Percentiles rank a stretch among this genome's conserved stretches.
Conservation (phyloP, 23 red algal genomes). For the Gracilaria vermiculophylla region DNA sequence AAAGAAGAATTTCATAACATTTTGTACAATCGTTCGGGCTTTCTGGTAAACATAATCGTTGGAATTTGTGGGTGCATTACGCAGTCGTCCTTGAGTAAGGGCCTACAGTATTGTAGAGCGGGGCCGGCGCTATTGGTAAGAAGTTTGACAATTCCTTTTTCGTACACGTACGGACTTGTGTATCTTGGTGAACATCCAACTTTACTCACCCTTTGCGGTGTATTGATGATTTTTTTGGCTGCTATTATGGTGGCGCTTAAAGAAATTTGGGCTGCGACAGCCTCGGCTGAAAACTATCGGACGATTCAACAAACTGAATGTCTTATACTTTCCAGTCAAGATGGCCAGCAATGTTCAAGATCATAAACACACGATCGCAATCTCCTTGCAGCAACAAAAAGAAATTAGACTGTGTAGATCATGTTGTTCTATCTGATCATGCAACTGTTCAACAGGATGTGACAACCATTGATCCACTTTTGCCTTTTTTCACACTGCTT, state of each 20-base stretch:
- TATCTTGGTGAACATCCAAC: slow-evolving; percentile 41
- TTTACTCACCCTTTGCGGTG: neutral
- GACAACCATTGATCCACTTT: no score
- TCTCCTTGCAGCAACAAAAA: no score
- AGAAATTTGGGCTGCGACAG: neutral
- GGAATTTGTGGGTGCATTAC: slow-evolving; percentile 5
- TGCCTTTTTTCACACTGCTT: no score
- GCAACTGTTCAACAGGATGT: no score
- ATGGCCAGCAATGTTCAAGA: neutral
- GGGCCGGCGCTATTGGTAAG: slow-evolving; percentile 42
- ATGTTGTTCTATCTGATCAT: no score
- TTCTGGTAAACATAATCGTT: slow-evolving; percentile 10
- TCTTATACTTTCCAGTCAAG: neutral
- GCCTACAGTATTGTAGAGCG: slow-evolving; percentile 36
- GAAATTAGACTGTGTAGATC: no score
- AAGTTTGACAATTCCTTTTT: slow-evolving; percentile 37
- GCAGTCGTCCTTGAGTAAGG: slow-evolving; percentile 27
- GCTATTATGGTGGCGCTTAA: neutral
- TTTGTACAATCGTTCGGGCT: neutral
- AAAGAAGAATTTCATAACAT: neutral
- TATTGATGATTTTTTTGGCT: neutral
- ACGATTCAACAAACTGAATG: neutral
- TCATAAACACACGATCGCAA: no score
- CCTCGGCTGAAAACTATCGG: neutral
- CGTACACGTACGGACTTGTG: slow-evolving; percentile 30